A percentile compares a stretch with the other conserved stretches of the same genome.
Evolutionary conservation across 441 rosid species (phyloP).

Genomic region (Geranium incanum): DNA sequence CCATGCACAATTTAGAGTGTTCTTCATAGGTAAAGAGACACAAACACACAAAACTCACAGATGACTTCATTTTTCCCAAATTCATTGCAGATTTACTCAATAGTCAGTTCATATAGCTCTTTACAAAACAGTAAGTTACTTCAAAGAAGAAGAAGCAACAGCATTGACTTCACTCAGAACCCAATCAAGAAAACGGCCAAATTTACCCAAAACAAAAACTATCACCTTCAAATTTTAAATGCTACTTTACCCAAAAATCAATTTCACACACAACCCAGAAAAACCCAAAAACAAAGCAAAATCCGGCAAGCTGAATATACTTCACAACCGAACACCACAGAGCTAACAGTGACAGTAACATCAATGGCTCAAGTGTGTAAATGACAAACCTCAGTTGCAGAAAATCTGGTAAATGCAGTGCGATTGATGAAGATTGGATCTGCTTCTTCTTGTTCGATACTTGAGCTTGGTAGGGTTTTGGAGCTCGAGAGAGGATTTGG

Average conservation of each 20-base stretch:
- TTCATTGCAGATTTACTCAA: not conserved
- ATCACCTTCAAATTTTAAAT: too few relatives aligned
- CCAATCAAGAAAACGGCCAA: not conserved
- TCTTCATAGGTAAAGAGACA: not conserved
- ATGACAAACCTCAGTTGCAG: not conserved
- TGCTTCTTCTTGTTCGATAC: not conserved
- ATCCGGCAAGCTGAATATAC: not conserved
- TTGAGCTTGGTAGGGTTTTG: not conserved
- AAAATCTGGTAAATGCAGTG: not conserved
- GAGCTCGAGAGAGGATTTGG: not conserved
- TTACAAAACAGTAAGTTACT: not conserved
- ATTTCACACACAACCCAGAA: not conserved
- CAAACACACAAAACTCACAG: not conserved
- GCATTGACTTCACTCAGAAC: not conserved
- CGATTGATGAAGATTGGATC: not conserved
- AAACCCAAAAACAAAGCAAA: not conserved
- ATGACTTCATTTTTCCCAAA: not conserved
- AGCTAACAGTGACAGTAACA: too few relatives aligned
- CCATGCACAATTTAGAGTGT: not conserved
- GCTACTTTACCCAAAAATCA: not conserved
- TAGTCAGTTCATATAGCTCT: not conserved
- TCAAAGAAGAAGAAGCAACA: not conserved
- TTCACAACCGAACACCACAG: too few relatives aligned
- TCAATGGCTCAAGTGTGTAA: not conserved
- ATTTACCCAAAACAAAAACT: not conserved